These are phyloP conservation scores for Skeletonema potamos DNA, from an alignment of 108 stramenopile species.

Conservation along the genomic window DNA sequence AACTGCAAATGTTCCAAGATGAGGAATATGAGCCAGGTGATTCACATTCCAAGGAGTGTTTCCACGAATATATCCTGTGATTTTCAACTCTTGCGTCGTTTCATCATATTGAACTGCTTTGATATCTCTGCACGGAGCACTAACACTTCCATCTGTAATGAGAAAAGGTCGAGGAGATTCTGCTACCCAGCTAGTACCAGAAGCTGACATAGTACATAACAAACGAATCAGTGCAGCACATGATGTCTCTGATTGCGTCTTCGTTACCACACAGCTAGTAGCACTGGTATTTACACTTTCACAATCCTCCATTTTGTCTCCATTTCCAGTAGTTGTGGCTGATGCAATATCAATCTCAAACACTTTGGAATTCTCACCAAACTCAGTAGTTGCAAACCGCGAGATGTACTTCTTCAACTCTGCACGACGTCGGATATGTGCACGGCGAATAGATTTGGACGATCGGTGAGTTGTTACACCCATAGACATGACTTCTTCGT, in stretches of 20 bases:
- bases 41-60: slow-evolving; percentile 83
- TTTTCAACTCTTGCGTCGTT: slow-evolving; percentile 51
- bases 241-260: slow-evolving; percentile 27
- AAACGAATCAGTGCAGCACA: slow-evolving; percentile 61
- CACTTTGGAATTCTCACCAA: slow-evolving; percentile 72
- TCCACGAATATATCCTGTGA: slow-evolving; percentile 93
- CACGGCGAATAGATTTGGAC: slow-evolving; percentile 60
- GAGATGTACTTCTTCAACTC: slow-evolving; percentile 74
- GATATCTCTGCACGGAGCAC: slow-evolving; percentile 3
- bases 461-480: slow-evolving; percentile 50
- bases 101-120: slow-evolving; percentile 56
- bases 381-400: slow-evolving; percentile 76
- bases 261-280: slow-evolving; percentile 1
- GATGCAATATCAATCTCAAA: slow-evolving; percentile 60
- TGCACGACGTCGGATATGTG: slow-evolving; percentile 71
- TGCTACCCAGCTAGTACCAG: slow-evolving; percentile 77
- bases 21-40: slow-evolving; percentile 83
- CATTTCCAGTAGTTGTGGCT: slow-evolving; percentile 1
- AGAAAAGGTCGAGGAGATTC: slow-evolving; percentile 72
- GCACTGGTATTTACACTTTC: slow-evolving; percentile 1
- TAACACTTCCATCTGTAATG: slow-evolving; percentile 51
- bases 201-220: slow-evolving; percentile 70
- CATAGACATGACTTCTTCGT: slow-evolving; percentile 26
- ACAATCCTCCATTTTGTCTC: slow-evolving; percentile 10
- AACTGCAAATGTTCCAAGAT: slow-evolving; percentile 89